phyloP scores from a whole-genome alignment of 768 basidiomycete genomes.

The Roridomyces roridus region DNA sequence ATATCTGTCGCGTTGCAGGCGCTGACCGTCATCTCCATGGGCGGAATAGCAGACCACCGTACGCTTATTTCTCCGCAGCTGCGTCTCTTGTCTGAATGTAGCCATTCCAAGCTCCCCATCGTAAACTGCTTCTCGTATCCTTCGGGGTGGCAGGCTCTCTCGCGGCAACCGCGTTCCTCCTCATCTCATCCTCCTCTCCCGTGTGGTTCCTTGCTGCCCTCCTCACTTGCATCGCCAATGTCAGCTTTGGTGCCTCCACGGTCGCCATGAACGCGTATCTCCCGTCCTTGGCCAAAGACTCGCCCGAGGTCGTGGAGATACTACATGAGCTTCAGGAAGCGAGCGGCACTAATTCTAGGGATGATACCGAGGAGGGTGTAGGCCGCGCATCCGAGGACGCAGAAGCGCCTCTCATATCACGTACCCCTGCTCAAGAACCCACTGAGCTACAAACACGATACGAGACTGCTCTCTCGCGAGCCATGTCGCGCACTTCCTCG shows the following conservation, averaged over 20 bases:
- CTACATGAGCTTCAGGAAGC: slow-evolving; percentile 37
- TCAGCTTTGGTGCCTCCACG: slow-evolving; percentile 83
- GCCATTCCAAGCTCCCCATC: slow-evolving; percentile 55
- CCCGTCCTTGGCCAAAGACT: slow-evolving; percentile 70
- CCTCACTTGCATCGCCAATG: slow-evolving; percentile 80
- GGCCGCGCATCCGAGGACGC: slow-evolving; percentile 31
- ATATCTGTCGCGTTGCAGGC: slow-evolving; percentile 89
- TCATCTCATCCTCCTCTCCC: slow-evolving; percentile 72
- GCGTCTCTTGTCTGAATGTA: slow-evolving; percentile 3
- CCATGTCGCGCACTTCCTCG: slow-evolving; percentile 84
- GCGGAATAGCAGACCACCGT: slow-evolving; percentile 91
- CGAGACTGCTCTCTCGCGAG: slow-evolving; percentile 64
- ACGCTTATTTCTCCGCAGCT: slow-evolving; percentile 35
- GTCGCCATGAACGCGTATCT: slow-evolving; percentile 94
- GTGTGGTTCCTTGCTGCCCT: slow-evolving; percentile 74
- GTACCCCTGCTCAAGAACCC: slow-evolving; percentile 20
- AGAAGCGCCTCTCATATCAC: slow-evolving; percentile 47
- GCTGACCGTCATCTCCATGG: slow-evolving; percentile 94
- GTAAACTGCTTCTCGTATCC: slow-evolving; percentile 77
- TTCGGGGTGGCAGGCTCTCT: slow-evolving; percentile 79
- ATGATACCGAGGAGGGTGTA: slow-evolving; percentile 26
- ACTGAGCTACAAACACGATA: slow-evolving; percentile 49
- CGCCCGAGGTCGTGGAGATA: slow-evolving; percentile 60
- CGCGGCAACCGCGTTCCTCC: slow-evolving; percentile 72
- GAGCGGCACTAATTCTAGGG: slow-evolving; percentile 3